Evolutionary conservation across 805 yeast genomes (phyloP), one percentile per base, ranked within the genome.

Genomic region (Candida tammaniensis): DNA sequence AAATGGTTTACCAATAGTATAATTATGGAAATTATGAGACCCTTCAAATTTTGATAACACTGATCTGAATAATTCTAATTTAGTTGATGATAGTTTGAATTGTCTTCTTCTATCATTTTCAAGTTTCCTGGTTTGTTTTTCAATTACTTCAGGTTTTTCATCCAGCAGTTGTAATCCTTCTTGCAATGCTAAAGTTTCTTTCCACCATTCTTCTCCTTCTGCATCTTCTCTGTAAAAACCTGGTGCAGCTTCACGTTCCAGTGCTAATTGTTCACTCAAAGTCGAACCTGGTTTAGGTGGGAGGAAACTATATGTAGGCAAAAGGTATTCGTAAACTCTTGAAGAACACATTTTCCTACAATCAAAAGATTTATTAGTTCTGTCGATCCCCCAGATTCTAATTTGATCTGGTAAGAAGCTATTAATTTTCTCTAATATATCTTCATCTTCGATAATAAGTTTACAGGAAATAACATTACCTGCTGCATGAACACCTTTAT

Each of bases 401-500:
- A 93, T 86, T 42, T 86, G 89, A 7, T 76, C 88, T 1, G 98
- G 98, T 35, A 93, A 68, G 19, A 68, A 56, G 2, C 68, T 59
- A 58, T 93, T 93, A 59, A 93, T 82, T 55, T 80, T 85, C 29
- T 71, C 69, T 27, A 82, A 72, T 33, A 87, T 73, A 35, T 86
- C 82, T 10, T 71, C 77, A 50, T 89, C 95, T 54, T 87, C 95
- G 34, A 86, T 72, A 48, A 86, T 86, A 70, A 89, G 62, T 55
- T 89, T 89, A 47, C 84, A 67, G 11, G 94, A 82, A 27, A 91
- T 75, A 15, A 88, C 87, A 56, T 89, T 89, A 18, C 97, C 97
- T 2, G 96, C 96, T 9, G 98, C 97, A 61, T 89, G 98, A 16
- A 89, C 98, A 41, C 97, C 98, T 59, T 91, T 91, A 59, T 89